These are phyloP conservation scores for Penicillium turbatum DNA, from an alignment of 495 filamentous ascomycete species.

Conservation along the genomic window DNA sequence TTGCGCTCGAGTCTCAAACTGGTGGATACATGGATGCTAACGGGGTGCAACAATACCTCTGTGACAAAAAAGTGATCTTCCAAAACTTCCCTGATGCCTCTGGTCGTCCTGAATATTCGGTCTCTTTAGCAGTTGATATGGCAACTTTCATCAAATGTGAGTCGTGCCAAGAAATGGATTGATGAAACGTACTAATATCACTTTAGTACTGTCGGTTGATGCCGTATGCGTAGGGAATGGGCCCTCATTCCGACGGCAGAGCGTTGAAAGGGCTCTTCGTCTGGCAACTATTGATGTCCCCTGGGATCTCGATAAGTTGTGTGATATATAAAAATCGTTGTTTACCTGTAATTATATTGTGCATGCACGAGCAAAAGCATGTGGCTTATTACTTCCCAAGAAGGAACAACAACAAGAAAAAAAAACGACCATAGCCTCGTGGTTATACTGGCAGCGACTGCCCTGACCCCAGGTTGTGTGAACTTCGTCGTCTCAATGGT, in stretches of 20 bases:
- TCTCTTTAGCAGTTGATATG: slow-evolving; percentile 18
- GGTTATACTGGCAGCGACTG: not conserved
- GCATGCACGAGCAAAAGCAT: not conserved
- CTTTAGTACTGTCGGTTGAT: slow-evolving; percentile 18
- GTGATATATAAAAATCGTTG: not conserved
- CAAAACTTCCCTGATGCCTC: slow-evolving; percentile 4
- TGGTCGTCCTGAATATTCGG: not conserved
- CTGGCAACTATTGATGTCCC: slow-evolving; percentile 19
- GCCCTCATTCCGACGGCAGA: slow-evolving; percentile 24
- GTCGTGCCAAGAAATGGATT: slow-evolving; percentile 3
- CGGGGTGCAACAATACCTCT: slow-evolving; percentile 26
- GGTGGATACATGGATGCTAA: slow-evolving; percentile 30
- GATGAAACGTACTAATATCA: slow-evolving; percentile 7
- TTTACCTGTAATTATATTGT: not conserved
- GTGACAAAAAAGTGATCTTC: slow-evolving; percentile 17
- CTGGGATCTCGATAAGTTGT: slow-evolving; percentile 13
- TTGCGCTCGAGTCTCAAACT: slow-evolving; percentile 16
- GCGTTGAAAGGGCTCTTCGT: slow-evolving; percentile 27
- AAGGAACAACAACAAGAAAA: not conserved
- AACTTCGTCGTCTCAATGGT: too few species aligned
- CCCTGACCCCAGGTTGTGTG: not conserved
- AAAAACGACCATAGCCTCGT: not conserved
- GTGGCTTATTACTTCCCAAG: not conserved
- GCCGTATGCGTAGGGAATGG: slow-evolving; percentile 30
- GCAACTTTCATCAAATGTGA: slow-evolving; percentile 25